phyloP scores from a whole-genome alignment of 768 basidiomycete genomes.

The Sporobolomyces phaffii region DNA sequence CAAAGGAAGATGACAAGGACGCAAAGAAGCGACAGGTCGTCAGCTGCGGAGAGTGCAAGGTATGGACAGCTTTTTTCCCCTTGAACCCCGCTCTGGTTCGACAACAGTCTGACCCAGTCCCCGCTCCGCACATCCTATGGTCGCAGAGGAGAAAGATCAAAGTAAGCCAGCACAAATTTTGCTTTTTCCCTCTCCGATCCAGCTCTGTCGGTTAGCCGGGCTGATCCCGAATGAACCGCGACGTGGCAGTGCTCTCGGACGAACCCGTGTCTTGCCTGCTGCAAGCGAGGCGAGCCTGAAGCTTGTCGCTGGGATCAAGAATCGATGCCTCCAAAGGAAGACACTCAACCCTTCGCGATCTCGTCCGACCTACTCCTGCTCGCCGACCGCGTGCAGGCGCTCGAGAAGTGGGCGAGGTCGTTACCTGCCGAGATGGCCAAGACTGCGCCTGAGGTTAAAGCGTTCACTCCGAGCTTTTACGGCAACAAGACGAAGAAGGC shows the following conservation, averaged over 20 bases:
- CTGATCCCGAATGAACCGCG: no score
- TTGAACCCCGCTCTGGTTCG: no score
- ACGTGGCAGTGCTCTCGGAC: neutral
- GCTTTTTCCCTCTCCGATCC: neutral
- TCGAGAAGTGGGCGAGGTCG: constrained; percentile 26
- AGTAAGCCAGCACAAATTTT: neutral
- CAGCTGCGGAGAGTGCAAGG: constrained; percentile 36
- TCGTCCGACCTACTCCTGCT: constrained; percentile 24
- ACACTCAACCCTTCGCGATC: constrained; percentile 32
- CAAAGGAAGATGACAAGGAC: constrained; percentile 3
- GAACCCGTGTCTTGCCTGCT: constrained; percentile 25
- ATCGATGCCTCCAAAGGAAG: neutral
- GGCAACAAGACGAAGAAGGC: constrained; percentile 18
- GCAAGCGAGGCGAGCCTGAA: constrained; percentile 23
- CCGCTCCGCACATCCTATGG: neutral
- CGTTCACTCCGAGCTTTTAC: neutral
- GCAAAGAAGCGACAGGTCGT: constrained; percentile 20
- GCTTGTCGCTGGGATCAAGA: constrained; percentile 16
- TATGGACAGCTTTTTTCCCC: neutral
- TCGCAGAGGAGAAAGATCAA: constrained; percentile 34
- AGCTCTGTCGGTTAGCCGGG: no score
- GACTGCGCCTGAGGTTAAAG: constrained; percentile 1
- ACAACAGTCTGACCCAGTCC: no score
- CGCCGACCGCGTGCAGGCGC: constrained; percentile 23
- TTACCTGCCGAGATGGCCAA: neutral